A percentile compares a stretch with the other conserved stretches of the same genome.
phyloP scores from a whole-genome alignment of 2,329 filamentous ascomycete genomes.

The Trichocomaceae sp. region DNA sequence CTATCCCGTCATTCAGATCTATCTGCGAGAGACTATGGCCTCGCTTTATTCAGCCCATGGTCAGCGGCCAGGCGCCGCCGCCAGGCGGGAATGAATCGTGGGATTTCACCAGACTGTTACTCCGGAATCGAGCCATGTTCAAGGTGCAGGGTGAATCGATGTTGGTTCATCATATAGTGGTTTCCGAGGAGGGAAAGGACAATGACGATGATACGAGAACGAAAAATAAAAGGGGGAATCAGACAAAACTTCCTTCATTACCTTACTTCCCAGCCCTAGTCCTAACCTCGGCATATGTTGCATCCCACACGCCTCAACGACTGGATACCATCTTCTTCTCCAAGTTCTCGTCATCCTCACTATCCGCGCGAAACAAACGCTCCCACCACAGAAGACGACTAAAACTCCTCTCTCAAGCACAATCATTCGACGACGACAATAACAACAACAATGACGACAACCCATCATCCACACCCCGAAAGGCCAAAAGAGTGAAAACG shows the following conservation, averaged over 20 bases:
- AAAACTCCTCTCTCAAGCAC: slow-evolving; percentile 35
- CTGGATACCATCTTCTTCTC: slow-evolving; percentile 47
- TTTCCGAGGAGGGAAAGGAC: slow-evolving; percentile 23
- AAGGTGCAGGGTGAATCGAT: slow-evolving; percentile 40
- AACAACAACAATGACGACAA: slow-evolving; percentile 21
- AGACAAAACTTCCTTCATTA: slow-evolving; percentile 19
- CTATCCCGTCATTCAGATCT: slow-evolving; percentile 64
- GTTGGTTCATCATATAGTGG: slow-evolving; percentile 37
- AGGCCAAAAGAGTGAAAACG: slow-evolving; percentile 31
- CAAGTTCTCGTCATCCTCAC: slow-evolving; percentile 40
- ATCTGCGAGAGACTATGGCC: slow-evolving; percentile 75
- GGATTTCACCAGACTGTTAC: slow-evolving; percentile 78
- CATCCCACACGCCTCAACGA: slow-evolving; percentile 41
- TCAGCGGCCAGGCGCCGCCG: slow-evolving; percentile 54
- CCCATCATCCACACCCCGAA: slow-evolving; percentile 28
- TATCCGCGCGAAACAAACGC: slow-evolving; percentile 39
- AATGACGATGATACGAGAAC: neutral
- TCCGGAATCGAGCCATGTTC: slow-evolving; percentile 42
- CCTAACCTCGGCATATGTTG: slow-evolving; percentile 43
- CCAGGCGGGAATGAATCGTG: slow-evolving; percentile 50
- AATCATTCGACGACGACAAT: slow-evolving; percentile 24
- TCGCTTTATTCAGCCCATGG: slow-evolving; percentile 71
- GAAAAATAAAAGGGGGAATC: neutral
- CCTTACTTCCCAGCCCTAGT: slow-evolving; percentile 44
- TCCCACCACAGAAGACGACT: slow-evolving; percentile 37